Percentiles rank a stretch among this genome's conserved stretches.
Evolutionary conservation across 164 flowering plant genomes (phyloP).

Genomic region (Amborella trichopoda): DNA sequence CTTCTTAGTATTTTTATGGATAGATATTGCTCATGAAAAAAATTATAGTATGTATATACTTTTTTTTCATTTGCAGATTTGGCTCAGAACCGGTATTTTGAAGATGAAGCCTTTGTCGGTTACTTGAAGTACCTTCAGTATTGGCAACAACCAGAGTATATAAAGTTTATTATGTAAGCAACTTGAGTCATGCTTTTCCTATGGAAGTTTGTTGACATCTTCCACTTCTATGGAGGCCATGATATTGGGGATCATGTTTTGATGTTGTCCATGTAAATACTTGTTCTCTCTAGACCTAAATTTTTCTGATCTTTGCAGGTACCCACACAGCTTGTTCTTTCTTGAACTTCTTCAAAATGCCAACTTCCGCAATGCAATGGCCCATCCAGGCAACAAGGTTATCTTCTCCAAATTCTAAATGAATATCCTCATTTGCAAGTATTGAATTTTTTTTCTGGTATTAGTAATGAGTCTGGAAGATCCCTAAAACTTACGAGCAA

Average conservation of each 20-base stretch:
- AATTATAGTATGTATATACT: no score
- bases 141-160: slow-evolving; percentile 90
- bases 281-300: no score
- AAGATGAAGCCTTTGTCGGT: slow-evolving; percentile 99
- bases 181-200: background rate
- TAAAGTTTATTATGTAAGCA: slow-evolving; percentile 82
- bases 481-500: no score
- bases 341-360: slow-evolving; percentile 95
- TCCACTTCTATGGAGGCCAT: no score
- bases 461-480: no score
- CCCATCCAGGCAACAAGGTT: slow-evolving; percentile 95
- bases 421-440: background rate
- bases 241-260: no score
- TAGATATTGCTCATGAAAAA: no score
- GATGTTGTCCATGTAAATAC: no score
- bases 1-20: no score
- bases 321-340: slow-evolving; percentile 90
- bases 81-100: slow-evolving; percentile 95
- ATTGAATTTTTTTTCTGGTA: background rate
- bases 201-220: slow-evolving; percentile 1
- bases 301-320: slow-evolving; percentile 34
- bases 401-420: background rate
- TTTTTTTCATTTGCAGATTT: slow-evolving; percentile 79
- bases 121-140: slow-evolving; percentile 91
- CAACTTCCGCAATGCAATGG: slow-evolving; percentile 90